Conservation (phyloP, 345 rosid species). For the Anastatica hierochuntica region DNA sequence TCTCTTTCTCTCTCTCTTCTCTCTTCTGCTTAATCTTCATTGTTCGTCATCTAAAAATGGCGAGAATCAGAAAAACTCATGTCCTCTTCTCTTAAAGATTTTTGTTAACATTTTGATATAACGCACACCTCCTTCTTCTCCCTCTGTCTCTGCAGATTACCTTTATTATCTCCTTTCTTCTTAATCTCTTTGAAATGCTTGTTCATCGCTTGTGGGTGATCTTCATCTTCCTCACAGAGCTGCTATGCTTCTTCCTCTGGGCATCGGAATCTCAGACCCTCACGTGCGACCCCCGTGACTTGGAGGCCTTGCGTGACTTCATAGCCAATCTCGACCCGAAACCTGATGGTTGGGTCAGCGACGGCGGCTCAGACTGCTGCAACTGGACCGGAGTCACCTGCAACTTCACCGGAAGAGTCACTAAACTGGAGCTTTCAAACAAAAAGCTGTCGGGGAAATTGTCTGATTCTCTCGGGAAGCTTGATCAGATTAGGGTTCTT, state of each 20-base stretch:
- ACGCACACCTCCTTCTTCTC: background rate
- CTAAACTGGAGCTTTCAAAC: slow-evolving; percentile 29
- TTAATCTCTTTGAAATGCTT: slow-evolving; percentile 33
- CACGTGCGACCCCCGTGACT: slow-evolving; percentile 45
- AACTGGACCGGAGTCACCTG: slow-evolving; percentile 55
- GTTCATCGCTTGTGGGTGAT: slow-evolving; percentile 27
- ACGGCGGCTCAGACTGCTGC: slow-evolving; percentile 38
- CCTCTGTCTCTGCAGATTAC: background rate
- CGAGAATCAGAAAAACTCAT: slow-evolving; percentile 14
- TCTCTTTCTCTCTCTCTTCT: background rate
- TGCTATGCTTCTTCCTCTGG: slow-evolving; percentile 22
- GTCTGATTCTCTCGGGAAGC: slow-evolving; percentile 35
- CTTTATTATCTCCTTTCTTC: slow-evolving; percentile 2
- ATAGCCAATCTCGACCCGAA: slow-evolving; percentile 25
- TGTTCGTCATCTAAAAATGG: slow-evolving; percentile 19
- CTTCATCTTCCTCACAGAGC: slow-evolving; percentile 27
- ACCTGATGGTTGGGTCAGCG: slow-evolving; percentile 33
- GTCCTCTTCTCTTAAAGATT: background rate
- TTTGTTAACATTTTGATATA: background rate
- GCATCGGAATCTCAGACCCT: slow-evolving; percentile 29
- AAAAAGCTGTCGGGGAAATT: slow-evolving; percentile 38
- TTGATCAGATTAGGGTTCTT: slow-evolving; percentile 40
- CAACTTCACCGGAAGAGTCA: slow-evolving; percentile 29
- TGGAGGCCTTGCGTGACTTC: slow-evolving; percentile 39
- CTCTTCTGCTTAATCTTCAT: background rate